Evolutionary conservation across 345 rosid genomes (phyloP).

Genomic region (Trapa bicornis): DNA sequence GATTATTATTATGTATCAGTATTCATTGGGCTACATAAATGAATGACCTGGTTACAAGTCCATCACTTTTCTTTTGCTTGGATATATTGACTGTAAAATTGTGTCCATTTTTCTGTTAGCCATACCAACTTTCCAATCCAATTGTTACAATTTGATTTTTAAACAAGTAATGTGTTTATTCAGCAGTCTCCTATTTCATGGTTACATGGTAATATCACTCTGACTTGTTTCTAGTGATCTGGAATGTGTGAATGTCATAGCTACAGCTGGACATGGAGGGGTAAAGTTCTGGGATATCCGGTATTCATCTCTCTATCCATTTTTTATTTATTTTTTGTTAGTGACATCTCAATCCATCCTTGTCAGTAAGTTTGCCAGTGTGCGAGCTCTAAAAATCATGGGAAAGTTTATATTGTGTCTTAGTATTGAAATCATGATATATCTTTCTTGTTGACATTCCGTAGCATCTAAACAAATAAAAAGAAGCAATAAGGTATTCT

Average conservation of each 20-base stretch:
- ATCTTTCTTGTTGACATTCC: neutral
- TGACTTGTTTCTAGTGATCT: constrained; percentile 36
- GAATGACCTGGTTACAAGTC: neutral
- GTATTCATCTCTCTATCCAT: constrained; percentile 18
- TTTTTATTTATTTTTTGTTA: neutral
- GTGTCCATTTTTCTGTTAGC: neutral
- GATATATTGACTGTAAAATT: neutral
- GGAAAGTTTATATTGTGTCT: neutral
- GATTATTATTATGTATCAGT: neutral
- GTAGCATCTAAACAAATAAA: neutral
- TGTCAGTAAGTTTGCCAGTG: neutral
- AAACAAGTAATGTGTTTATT: neutral
- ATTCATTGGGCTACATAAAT: neutral
- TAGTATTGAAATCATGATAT: neutral
- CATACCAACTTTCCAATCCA: neutral
- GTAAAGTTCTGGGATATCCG: constrained; percentile 90
- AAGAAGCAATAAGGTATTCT: too few species aligned
- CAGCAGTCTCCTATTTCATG: neutral
- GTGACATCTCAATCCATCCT: neutral
- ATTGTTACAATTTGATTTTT: neutral
- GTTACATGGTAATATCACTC: neutral
- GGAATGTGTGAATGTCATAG: constrained; percentile 50
- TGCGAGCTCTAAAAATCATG: neutral
- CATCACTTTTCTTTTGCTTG: neutral
- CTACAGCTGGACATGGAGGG: constrained; percentile 79